Evolutionary conservation across 2,329 filamentous ascomycete genomes (phyloP), one percentile per base, ranked within the genome.

Genomic region (Teratosphaeriaceae sp.): DNA sequence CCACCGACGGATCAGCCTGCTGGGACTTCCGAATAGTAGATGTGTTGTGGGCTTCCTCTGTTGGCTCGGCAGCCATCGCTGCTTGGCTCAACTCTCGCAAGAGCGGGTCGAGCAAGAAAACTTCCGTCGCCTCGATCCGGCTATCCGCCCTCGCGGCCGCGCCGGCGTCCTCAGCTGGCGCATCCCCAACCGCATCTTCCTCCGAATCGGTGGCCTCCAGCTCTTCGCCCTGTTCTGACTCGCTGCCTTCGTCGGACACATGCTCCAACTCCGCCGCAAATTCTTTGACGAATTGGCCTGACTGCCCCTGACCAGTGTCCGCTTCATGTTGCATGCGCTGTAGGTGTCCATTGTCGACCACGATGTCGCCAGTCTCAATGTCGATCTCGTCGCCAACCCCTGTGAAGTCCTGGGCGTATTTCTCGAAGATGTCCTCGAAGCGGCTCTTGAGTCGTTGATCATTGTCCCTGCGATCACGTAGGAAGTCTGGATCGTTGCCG

Each of bases 301-400:
- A 42, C 19, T 34, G 47, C 20, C 42, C 24, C 38, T 62, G 43
- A 21, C 73, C 70, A 30, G 64, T 58, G 66, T 77, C 70, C 51
- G 75, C 65, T 60, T 82, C 73, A 65, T 77, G 63, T 59, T 68
- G 57, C 74, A 87, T 79, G 57, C 77, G 63, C 39, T 76, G 62
- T 40, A 96, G 63, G 66, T 97, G 92, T 0, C 92, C 90, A 70
- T 95, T 92, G 64, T 97, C 77, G 43, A 96, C 81, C n/a, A 94
- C 74, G 36, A 97, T 80, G 45, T 85, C 73, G 42, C 87, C 88
- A 0, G 85, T 90, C 38, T 73, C 71, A 44, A 95, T 71, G 63
- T 97, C 87, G 56, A 97, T 88, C 66, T 95, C 88, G 63, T 97
- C 90, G 42, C 84, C 88, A 39, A 90, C 74, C 3, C 82, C 84